Base-by-base conservation (phyloP, 2,329 filamentous ascomycete genomes). In the Ceratocystiopsis sp. region DNA sequence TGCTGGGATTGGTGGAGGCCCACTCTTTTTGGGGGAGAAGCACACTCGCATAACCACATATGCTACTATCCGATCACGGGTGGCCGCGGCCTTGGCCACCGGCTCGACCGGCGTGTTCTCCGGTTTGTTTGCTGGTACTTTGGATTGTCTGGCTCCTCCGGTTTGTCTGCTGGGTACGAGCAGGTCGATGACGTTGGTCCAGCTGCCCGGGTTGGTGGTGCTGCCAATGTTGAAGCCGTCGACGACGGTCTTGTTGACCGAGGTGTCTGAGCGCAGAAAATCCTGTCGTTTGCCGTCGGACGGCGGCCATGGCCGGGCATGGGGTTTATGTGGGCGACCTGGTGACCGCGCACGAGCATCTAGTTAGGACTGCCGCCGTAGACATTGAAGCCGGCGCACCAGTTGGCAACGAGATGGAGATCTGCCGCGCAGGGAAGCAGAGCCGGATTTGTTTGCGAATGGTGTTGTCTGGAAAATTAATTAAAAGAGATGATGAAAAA, bases 211-310 rank as follows among this genome's bases (percentile, higher is more conserved):
- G 77, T 78, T 42, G 10, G 40, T 45, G 21, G 42, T 42, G 33
- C 42, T 37, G 7, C 52, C 77, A 55, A 84, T 68, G 53, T 85
- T 85, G 59, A 85, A 85, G 0, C 80, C 80, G 54, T 84, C 80
- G 1, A 84, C 70, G 50, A 81, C 79, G 0, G 75, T 77, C 54
- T 82, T 78, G 8, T 62, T 53, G 0, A 84, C 63, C n/a, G n/a
- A n/a, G n/a, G n/a, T n/a, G n/a, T n/a, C n/a, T n/a, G n/a, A n/a
- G n/a, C n/a, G n/a, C n/a, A n/a, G n/a, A n/a, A n/a, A n/a, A n/a
- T n/a, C n/a, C n/a, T n/a, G n/a, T n/a, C n/a, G n/a, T n/a, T n/a
- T n/a, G n/a, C n/a, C n/a, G n/a, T n/a, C n/a, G n/a, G n/a, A 45
- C 45, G 15, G 43, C 37, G 2, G 45, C 45, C 45, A 47, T 47